These are phyloP conservation scores for Saccharomyces hybrid DNA, from an alignment of 1,139 yeast species.

Conservation along the genomic window DNA sequence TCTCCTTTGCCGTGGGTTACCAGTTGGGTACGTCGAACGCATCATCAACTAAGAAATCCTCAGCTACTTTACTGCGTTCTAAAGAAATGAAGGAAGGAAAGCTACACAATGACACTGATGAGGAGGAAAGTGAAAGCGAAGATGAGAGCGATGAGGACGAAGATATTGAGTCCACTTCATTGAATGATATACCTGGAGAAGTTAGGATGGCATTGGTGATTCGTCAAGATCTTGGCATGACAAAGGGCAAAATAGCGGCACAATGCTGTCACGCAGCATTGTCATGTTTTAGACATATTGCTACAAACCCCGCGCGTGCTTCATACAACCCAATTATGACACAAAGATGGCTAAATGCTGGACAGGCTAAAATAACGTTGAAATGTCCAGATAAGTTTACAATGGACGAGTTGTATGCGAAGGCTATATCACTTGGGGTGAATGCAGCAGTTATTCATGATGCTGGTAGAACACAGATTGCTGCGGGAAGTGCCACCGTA, in stretches of 20 bases:
- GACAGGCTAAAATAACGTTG: constrained; percentile 93
- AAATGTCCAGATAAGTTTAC: constrained; percentile 71
- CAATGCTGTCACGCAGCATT: constrained; percentile 98
- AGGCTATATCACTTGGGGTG: constrained; percentile 72
- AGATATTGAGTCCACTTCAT: constrained; percentile 47
- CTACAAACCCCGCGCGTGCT: constrained; percentile 40
- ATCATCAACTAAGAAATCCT: constrained; percentile 13
- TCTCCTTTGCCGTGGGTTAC: background rate
- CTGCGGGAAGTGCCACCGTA: constrained; percentile 92
- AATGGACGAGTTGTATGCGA: constrained; percentile 70
- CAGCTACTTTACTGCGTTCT: constrained; percentile 7
- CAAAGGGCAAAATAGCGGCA: constrained; percentile 94
- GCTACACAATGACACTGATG: constrained; percentile 22
- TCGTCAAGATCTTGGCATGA: constrained; percentile 85
- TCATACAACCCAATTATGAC: constrained; percentile 57
- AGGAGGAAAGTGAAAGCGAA: constrained; percentile 30
- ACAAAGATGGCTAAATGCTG: constrained; percentile 71
- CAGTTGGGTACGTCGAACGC: constrained; percentile 4
- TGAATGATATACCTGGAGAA: constrained; percentile 66
- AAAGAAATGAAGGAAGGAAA: constrained; percentile 13
- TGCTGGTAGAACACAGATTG: constrained; percentile 95
- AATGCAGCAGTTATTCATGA: constrained; percentile 81
- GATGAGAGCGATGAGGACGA: constrained; percentile 45
- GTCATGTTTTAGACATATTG: constrained; percentile 71
- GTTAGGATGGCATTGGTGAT: constrained; percentile 84